Conservation (phyloP, 352 stramenopile species). For the Phytophthora sansomeana region DNA sequence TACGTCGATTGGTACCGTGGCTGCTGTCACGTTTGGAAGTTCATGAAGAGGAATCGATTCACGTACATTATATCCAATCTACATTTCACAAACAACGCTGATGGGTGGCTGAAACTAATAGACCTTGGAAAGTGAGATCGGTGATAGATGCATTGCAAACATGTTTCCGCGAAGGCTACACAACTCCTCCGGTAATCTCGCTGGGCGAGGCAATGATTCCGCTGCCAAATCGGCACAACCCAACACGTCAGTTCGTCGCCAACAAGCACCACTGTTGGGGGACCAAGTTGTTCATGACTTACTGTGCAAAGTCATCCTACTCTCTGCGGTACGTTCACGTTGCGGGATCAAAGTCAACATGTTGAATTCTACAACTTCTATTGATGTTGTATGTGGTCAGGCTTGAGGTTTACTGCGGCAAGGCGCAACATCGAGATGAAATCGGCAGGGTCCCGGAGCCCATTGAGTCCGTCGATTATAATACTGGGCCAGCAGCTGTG, state of each 20-base stretch:
- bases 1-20: neutral
- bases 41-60: neutral
- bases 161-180: neutral
- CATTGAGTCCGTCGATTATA: neutral
- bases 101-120: neutral
- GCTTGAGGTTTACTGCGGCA: neutral
- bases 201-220: slow-evolving; percentile 5
- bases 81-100: slow-evolving; percentile 2
- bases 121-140: neutral
- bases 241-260: neutral
- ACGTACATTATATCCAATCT: neutral
- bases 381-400: too few species aligned
- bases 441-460: neutral
- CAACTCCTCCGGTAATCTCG: neutral
- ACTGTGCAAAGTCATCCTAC: neutral
- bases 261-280: too few species aligned
- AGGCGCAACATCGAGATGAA: neutral
- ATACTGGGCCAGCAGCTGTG: neutral
- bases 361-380: neutral
- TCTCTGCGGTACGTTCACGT: neutral
- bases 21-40: slow-evolving; percentile 3
- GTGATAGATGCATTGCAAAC: neutral
- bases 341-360: neutral
- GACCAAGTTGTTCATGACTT: slow-evolving; percentile 5
- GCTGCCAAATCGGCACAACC: neutral